Base-by-base conservation (phyloP, 1,284 basidiomycete species). In the Ustilago tritici region DNA sequence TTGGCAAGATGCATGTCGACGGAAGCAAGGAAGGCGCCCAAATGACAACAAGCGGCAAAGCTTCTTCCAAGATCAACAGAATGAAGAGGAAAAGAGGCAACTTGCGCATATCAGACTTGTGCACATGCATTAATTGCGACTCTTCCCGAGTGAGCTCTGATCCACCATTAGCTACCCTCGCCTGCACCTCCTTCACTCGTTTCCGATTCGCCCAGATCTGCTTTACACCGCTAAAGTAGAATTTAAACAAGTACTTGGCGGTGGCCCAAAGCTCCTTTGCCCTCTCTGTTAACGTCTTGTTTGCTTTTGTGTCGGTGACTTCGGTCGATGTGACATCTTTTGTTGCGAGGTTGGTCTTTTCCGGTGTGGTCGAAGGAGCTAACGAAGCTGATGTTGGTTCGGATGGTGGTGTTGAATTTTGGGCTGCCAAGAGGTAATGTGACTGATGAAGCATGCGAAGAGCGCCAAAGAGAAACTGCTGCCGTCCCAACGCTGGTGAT, bases 1-100 rank as follows among this genome's bases (percentile, higher is more conserved):
- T 91, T 0, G 93, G 93, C n/a, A 95, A 89, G 65, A 95, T 89
- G 82, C 93, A 94, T 2, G 93, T 95, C 4, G 93, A 94, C 0
- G 93, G 93, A 36, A 95, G 90, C 87, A 94, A 89, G 81, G 90
- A 90, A 2, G 93, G 93, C n/a, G 91, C 91, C 84, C 93, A 95
- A 74, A 95, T 90, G 35, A 93, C 93, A 69, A 94, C 90, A 68
- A 95, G 89, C 11, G 93, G 93, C 67, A 95, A 90, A 52, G 93
- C 86, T 86, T 95, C 93, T 85, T 95, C 93, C 4, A 93, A 87
- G 23, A 94, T 87, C 35, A 93, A 85, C 47, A 93, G 88, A 65
- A 94, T 91, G 75, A 93, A 82, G 12, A 93, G 82, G 87, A 95
- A 95, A 0, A 94, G 93, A 1, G 94, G 88, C 50, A 95, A 89